Evolutionary conservation across 495 filamentous ascomycete genomes (phyloP), one percentile per base, ranked within the genome.

Genomic region (Neurospora hispaniola): DNA sequence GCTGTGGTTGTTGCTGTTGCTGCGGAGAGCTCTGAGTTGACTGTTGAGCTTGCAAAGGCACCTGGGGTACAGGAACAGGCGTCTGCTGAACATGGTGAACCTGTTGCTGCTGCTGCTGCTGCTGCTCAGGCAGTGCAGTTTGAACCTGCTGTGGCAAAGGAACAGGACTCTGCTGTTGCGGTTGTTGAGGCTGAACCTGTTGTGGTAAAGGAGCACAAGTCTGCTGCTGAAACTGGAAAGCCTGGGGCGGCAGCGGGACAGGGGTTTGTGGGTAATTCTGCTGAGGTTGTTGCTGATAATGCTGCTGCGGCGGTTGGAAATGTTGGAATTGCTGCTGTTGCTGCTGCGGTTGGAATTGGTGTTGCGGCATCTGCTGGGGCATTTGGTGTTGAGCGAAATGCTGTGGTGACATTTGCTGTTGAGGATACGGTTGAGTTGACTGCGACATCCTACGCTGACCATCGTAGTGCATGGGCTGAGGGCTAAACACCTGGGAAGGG

Each of bases 1-100:
- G 71, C 42, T 71, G 75, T 44, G 72, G 73, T 16, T 73, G 73
- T n/a, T 70, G 73, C 18, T 42, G 27, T 48, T 74, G 72, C 73
- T 71, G 71, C 41, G 44, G 69, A 10, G 54, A 18, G 54, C 54
- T 66, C 27, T 66, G 54, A 66, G 27, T 8, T 38, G 54, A 35
- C 54, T 3, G 27, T 27, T 31, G 23, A 31, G 54, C 27, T 66
- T 31, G 54, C 54, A 66, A 66, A 66, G 54, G 27, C 12, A 66
- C 27, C 3, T 66, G 54, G 6, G 54, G 54, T 31, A 66, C 27
- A 66, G 54, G 54, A 11, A 66, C 54, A 35, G 54, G 54, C 27
- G 54, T 66, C 27, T 66, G 54, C 27, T 38, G 54, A 38, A 66
- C 35, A 14, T 31, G 54, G 7, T 35, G 54, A 35, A 66, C 54